Percentiles rank a stretch among this genome's conserved stretches.
These are phyloP conservation scores for Ophiostoma quercus DNA, from an alignment of 2,329 filamentous ascomycete species.

Conservation along the genomic window DNA sequence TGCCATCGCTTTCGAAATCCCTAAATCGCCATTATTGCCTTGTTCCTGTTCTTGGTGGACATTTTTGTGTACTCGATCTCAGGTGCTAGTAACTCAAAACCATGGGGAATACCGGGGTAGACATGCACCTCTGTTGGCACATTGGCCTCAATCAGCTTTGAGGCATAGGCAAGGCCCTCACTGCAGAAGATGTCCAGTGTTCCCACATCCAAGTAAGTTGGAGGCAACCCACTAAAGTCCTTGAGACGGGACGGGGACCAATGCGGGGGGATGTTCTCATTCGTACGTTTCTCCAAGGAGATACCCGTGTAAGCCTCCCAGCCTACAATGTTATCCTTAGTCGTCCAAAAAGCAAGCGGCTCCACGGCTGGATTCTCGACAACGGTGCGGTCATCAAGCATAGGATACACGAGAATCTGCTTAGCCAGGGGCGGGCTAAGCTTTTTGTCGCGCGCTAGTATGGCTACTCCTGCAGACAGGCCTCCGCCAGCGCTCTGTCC, in stretches of 20 bases:
- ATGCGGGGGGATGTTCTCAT: not conserved
- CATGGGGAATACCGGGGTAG: conserved; percentile 14
- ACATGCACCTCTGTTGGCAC: conserved; percentile 12
- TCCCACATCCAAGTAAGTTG: conserved; percentile 10
- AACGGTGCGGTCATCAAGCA: no score
- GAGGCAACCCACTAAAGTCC: not conserved
- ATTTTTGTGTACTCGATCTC: not conserved
- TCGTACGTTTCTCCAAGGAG: not conserved
- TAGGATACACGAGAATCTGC: no score
- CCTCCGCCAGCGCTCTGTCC: no score
- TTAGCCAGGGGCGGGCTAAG: no score
- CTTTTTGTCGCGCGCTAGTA: no score
- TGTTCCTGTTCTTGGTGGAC: not conserved
- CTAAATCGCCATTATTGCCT: not conserved
- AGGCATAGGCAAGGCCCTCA: conserved; percentile 1
- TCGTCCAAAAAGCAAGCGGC: no score
- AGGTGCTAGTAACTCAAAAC: not conserved
- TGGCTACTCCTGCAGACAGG: no score
- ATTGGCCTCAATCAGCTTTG: not conserved
- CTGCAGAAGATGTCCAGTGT: conserved; percentile 8
- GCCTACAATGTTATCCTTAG: no score
- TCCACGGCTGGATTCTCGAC: no score
- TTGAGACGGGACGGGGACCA: not conserved
- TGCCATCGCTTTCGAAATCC: not conserved
- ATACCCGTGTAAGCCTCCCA: no score